Evolutionary conservation across 306 rosid species (phyloP), one percentile per base, ranked within the genome.

Genomic region (Vigna angularis): DNA sequence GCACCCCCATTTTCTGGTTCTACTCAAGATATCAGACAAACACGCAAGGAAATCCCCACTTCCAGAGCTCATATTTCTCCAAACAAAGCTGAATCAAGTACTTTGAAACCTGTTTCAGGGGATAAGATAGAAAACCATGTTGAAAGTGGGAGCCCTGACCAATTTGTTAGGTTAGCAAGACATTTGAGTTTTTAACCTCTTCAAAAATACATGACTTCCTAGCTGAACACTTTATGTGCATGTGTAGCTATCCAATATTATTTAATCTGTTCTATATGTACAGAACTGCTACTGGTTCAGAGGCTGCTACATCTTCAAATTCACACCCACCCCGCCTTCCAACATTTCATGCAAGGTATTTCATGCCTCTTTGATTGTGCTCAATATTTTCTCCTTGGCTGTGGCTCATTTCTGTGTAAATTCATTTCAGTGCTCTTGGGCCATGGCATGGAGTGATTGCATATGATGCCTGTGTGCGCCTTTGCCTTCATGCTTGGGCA

Each of bases 401-500:
- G 50, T 77, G 69, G 34, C 72, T 87, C 45, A 73, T 63, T 66
- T 10, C 9, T 59, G 66, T 74, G n/a, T 51, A 52, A 78, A 83
- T 81, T 77, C 71, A 79, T 83, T 79, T 79, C 87, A 96, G 99
- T 83, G 94, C 98, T 66, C 92, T 88, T 66, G 99, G 99, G 55
- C 94, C 99, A 1, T 96, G 99, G 98, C 90, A 93, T 84, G 89
- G 87, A 40, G 91, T 93, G 84, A 76, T 96, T 71, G 96, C 99
- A 52, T 96, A 96, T 70, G 99, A 96, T 79, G 98, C 99, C 48
- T 96, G 98, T 55, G 99, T 85, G 53, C 98, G 99, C 49, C 88
- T 96, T 68, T 96, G 99, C 82, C 99, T 96, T 77, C 99, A 96
- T 83, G 96, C 99, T 74, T 96, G 99, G 99, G 98, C 99, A 80